A percentile compares a stretch with the other conserved stretches of the same genome.
Evolutionary conservation across 345 rosid genomes (phyloP).

Genomic region (Populus alba): DNA sequence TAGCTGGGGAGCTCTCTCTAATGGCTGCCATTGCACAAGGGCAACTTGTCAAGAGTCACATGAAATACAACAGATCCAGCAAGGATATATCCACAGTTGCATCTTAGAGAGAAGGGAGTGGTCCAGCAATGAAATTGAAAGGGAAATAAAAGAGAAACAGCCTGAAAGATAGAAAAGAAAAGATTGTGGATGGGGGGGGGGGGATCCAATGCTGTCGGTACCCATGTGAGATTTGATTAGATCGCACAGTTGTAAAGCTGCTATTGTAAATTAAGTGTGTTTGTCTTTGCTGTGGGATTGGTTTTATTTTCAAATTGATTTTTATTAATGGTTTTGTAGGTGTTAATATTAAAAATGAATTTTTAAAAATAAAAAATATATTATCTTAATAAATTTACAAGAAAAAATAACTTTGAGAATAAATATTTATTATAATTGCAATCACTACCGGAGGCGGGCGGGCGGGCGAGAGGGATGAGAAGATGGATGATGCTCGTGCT

Average conservation of each 20-base stretch:
- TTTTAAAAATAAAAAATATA: too few species aligned
- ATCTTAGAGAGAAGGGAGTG: slow-evolving; percentile 17
- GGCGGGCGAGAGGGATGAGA: neutral
- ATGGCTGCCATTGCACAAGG: slow-evolving; percentile 93
- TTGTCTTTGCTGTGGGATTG: too few species aligned
- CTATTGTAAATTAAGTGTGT: neutral
- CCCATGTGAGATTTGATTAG: slow-evolving; percentile 9
- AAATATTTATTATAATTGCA: too few species aligned
- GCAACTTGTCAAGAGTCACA: slow-evolving; percentile 80
- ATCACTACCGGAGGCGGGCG: neutral
- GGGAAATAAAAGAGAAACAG: slow-evolving; percentile 4
- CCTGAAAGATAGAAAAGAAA: neutral
- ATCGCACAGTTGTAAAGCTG: slow-evolving; percentile 14
- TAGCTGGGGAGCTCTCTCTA: slow-evolving; percentile 78
- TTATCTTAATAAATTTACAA: too few species aligned
- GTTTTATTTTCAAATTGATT: too few species aligned
- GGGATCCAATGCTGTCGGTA: neutral
- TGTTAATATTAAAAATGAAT: too few species aligned
- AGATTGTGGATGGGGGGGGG: neutral
- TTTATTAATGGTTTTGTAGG: too few species aligned
- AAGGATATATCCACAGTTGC: slow-evolving; percentile 45
- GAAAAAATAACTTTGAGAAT: too few species aligned
- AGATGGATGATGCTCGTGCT: neutral
- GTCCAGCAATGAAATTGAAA: neutral
- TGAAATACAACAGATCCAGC: slow-evolving; percentile 91